phyloP scores from a whole-genome alignment of 805 yeast genomes.

The Candida lessepsii region DNA sequence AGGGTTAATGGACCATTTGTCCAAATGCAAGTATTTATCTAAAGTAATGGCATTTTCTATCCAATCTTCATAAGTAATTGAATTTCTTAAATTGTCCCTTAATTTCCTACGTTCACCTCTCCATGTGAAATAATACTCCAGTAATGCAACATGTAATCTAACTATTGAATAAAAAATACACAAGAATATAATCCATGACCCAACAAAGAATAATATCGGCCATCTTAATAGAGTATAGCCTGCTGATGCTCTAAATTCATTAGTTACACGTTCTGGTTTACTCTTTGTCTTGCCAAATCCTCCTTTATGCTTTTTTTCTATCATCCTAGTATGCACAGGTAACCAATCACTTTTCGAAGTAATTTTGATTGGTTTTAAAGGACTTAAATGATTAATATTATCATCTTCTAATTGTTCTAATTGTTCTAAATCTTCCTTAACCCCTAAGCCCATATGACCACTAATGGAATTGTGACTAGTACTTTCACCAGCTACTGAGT shows the following conservation, averaged over 20 bases:
- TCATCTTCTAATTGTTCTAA: conserved; percentile 5
- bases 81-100: conserved; percentile 47
- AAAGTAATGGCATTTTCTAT: conserved; percentile 52
- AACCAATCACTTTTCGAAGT: conserved; percentile 31
- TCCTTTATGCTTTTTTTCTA: conserved; percentile 9
- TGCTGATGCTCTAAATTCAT: conserved; percentile 36
- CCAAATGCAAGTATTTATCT: conserved; percentile 58
- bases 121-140: conserved; percentile 61
- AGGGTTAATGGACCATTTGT: conserved; percentile 62
- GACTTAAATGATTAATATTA: conserved; percentile 3
- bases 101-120: conserved; percentile 53
- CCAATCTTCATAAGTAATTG: conserved; percentile 63
- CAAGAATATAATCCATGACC: conserved; percentile 54
- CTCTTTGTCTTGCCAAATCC: conserved; percentile 7
- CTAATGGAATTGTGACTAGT: background rate
- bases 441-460: background rate
- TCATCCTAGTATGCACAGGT: conserved; percentile 16
- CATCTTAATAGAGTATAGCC: conserved; percentile 52
- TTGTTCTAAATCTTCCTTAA: conserved; percentile 1
- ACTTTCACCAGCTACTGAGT: background rate
- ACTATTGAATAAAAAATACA: conserved; percentile 50
- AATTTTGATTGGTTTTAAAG: conserved; percentile 15
- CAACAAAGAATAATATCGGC: conserved; percentile 57
- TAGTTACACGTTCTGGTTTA: conserved; percentile 18
- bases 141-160: conserved; percentile 59